Conservation (phyloP, 179 eudicot species). For the Gypsophila paniculata region DNA sequence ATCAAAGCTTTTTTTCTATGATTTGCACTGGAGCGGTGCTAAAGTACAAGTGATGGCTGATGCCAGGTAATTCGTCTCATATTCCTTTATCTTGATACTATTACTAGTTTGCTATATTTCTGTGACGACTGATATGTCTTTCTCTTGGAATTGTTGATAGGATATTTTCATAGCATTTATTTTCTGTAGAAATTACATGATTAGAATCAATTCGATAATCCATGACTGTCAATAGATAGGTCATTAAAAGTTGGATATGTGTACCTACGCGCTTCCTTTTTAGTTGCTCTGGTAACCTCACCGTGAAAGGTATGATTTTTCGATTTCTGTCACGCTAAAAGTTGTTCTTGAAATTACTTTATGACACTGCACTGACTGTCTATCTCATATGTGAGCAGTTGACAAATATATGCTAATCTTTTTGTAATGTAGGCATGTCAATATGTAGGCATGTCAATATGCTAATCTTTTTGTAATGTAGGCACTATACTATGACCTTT, state of each 20-base stretch:
- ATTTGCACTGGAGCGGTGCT: constrained; percentile 63
- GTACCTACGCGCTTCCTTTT: background rate
- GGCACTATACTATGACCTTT: too few species aligned
- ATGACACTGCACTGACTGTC: background rate
- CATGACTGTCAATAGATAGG: background rate
- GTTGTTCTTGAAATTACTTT: background rate
- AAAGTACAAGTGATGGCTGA: constrained; percentile 94
- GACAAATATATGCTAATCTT: background rate
- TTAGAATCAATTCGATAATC: background rate
- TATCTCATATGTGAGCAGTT: background rate
- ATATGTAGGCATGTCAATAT: background rate
- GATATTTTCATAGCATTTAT: background rate
- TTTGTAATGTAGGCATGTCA: background rate
- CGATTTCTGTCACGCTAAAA: background rate
- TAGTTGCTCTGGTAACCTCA: background rate
- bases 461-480: background rate
- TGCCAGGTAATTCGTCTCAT: constrained; percentile 56
- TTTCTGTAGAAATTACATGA: background rate
- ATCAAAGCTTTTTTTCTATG: constrained; percentile 77
- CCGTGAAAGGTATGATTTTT: background rate
- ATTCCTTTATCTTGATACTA: background rate
- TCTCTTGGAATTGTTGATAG: background rate
- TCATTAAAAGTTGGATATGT: background rate
- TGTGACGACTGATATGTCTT: background rate
- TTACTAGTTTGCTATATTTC: background rate